Evolutionary conservation across 192 early-diverging fungal species (phyloP), one percentile per base, ranked within the genome.

Genomic region (Jimgerdemannia flammicorona): DNA sequence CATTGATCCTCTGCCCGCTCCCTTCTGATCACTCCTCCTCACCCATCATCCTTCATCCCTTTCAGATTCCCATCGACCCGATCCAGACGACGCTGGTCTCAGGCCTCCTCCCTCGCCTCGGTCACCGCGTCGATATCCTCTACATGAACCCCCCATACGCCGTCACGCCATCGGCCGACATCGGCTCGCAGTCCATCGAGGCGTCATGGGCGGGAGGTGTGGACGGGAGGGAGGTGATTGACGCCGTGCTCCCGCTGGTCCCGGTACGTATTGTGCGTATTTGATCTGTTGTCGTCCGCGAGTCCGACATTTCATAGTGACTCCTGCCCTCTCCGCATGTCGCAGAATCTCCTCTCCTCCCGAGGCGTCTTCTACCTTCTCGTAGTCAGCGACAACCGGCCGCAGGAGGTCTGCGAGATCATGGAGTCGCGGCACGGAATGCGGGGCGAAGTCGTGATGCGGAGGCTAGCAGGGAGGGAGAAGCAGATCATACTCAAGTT

Each of bases 81-180:
- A 81, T 96, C 19, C 84, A 77, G 14, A 92, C 92, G 3, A 81
- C 90, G 19, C 86, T 97, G 70, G 79, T 84, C 0, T 78, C 82
- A 44, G 84, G 81, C 3, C 74, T 95, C 14, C 76, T 88, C 11
- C 80, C 84, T 1, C 82, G 93, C 54, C 75, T 95, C 4, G 20
- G 70, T 14, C 74, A 86, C 2, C 54, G 67, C 0, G 79, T 98
- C 14, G 97, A 99, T 79, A 74, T 99, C 2, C 83, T 98, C 6
- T 75, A 94, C 43, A 98, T 97, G 79, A 99, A 99, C 73, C 97
- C 97, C 19, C 97, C 97, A 0, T 99, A 99, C 77, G 97, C 94
- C 6, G 90, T 96, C 1, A 99, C 97, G 2, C 85, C 91, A 2
- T 81, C 85, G 7, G 87, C 89, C 18, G 97, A 99, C 67, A 89